Evolutionary conservation across 192 early-diverging fungal genomes (phyloP).

Genomic region (Entomortierella chlamydospora): DNA sequence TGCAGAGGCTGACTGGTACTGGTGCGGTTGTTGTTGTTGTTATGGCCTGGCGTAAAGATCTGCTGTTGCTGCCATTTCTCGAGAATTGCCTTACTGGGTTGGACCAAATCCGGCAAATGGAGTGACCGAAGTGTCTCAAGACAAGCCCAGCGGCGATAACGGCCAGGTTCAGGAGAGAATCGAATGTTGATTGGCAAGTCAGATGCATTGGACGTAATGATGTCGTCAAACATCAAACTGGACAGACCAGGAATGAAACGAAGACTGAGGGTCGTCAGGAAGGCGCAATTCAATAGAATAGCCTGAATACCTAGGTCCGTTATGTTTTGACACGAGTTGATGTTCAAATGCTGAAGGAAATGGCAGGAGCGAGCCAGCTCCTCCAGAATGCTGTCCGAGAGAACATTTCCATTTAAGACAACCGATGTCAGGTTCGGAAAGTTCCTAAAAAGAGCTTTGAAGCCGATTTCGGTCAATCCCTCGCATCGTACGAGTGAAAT

Average conservation of each 20-base stretch:
- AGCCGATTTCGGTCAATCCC: conserved; percentile 12
- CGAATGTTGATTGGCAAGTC: background rate
- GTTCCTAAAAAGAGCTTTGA: conserved; percentile 14
- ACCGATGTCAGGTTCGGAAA: conserved; percentile 21
- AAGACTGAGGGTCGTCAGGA: conserved; percentile 16
- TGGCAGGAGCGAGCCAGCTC: conserved; percentile 29
- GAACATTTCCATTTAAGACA: conserved; percentile 10
- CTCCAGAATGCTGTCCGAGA: conserved; percentile 36
- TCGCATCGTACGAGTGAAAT: conserved; percentile 29
- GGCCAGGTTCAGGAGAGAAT: background rate
- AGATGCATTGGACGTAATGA: background rate
- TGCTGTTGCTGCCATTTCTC: conserved; percentile 9
- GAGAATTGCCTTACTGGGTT: conserved; percentile 10
- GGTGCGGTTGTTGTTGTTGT: background rate
- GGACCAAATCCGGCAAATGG: conserved; percentile 24
- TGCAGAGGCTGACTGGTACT: background rate
- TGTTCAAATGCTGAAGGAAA: conserved; percentile 25
- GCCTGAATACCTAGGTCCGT: conserved; percentile 44
- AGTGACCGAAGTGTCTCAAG: conserved; percentile 11
- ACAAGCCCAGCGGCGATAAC: conserved; percentile 32
- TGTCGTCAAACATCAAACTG: conserved; percentile 32
- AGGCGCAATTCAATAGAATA: conserved; percentile 17
- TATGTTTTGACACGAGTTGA: conserved; percentile 35
- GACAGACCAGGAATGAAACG: conserved; percentile 30
- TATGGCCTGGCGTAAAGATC: background rate